phyloP scores from a whole-genome alignment of 225 moss, liverwort and hornwort species.

The Asterella californica region DNA sequence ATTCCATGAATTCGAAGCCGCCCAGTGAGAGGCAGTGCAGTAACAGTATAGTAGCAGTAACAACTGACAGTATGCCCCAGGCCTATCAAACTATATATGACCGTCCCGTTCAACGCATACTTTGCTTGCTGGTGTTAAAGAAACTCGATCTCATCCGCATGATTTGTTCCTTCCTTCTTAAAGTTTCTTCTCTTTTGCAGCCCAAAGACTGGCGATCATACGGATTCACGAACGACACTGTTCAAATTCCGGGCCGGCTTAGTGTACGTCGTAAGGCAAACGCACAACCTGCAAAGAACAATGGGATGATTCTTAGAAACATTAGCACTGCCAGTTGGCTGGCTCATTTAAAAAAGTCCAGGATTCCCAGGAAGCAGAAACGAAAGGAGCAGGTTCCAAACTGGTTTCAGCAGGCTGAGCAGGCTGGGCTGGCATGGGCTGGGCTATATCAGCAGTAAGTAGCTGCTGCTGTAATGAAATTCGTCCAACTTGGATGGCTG shows the following conservation, averaged over 20 bases:
- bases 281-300: too few relatives aligned
- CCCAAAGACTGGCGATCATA: neutral
- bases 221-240: neutral
- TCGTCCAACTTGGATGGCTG: neutral
- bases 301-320: neutral
- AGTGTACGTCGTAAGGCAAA: neutral
- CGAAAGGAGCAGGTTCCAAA: neutral
- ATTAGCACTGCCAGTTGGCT: too few relatives aligned
- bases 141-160: neutral
- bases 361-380: neutral
- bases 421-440: too few relatives aligned
- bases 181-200: neutral
- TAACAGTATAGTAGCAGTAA: neutral
- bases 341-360: neutral
- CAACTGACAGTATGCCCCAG: neutral
- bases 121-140: neutral
- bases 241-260: neutral
- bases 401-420: neutral
- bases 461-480: neutral
- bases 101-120: neutral
- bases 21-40: neutral
- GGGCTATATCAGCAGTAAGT: too few relatives aligned
- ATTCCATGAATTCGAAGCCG: neutral
- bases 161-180: too few relatives aligned
- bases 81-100: neutral